A percentile compares a stretch with the other conserved stretches of the same genome.
Evolutionary conservation across 768 basidiomycete genomes (phyloP).

Genomic region (Astraeus odoratus): DNA sequence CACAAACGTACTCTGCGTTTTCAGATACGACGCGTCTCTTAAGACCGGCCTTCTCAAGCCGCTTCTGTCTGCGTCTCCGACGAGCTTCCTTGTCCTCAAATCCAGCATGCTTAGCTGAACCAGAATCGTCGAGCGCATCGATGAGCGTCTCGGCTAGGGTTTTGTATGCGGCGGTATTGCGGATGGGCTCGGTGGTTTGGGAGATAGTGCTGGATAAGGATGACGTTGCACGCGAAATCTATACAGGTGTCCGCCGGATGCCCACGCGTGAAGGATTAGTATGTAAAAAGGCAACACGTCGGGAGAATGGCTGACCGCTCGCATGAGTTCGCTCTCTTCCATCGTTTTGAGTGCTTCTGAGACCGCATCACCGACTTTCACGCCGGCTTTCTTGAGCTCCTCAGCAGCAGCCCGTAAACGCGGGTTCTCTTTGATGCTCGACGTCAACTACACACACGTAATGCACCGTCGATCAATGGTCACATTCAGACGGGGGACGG

Average conservation of each 20-base stretch:
- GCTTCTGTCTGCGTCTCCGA: constrained; percentile 66
- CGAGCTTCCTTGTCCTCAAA: constrained; percentile 94
- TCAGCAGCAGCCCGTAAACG: constrained; percentile 86
- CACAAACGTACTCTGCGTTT: constrained; percentile 67
- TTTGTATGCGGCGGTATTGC: constrained; percentile 94
- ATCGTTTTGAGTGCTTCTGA: constrained; percentile 85
- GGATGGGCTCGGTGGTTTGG: constrained; percentile 91
- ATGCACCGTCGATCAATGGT: constrained; percentile 9
- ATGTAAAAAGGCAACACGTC: background rate
- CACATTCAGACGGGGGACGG: constrained; percentile 13
- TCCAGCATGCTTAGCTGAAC: constrained; percentile 89
- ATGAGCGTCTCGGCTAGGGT: constrained; percentile 79
- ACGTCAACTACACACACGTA: constrained; percentile 58
- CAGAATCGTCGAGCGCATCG: constrained; percentile 91
- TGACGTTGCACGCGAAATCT: constrained; percentile 83
- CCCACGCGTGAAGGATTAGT: background rate
- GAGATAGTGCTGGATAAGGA: constrained; percentile 83
- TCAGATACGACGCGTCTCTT: constrained; percentile 47
- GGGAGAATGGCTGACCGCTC: constrained; percentile 50
- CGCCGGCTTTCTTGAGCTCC: constrained; percentile 82
- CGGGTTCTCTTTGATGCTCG: constrained; percentile 96
- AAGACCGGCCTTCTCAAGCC: constrained; percentile 83
- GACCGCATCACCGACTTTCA: constrained; percentile 92
- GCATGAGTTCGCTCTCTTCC: constrained; percentile 92
- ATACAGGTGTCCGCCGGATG: background rate